Base-by-base conservation (phyloP, 2,329 filamentous ascomycete species). In the Tympanopsis confertula region DNA sequence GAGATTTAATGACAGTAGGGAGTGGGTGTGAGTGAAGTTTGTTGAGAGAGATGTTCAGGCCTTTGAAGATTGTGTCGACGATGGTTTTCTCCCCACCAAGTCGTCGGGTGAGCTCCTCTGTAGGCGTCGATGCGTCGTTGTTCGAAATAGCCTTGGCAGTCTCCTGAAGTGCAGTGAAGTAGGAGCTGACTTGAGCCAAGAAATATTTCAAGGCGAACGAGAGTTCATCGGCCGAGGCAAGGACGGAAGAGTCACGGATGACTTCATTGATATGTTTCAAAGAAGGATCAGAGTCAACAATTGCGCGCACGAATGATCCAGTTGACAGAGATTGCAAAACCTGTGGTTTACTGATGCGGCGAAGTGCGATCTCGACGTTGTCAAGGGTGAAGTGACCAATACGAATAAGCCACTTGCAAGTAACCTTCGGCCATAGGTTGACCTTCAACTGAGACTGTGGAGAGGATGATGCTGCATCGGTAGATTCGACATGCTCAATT, bases 341-440 rank as follows among this genome's bases (percentile, higher is more conserved):
- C 24, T 49, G 48, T n/a, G 52, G 52, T 37, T 52, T 55, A 39
- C 45, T 47, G 19, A 53, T 44, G 7, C 50, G 55, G 20, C 57
- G 53, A 20, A 63, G 46, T 13, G 60, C 59, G 37, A 52, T 52
- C 32, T 62, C 54, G 20, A 66, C 50, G n/a, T 58, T 60, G 36
- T 53, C 53, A 5, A 48, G 39, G 13, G 52, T 59, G 3, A 67
- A 40, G 19, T 61, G 51, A 14, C 61, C 58, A 5, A 54, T 40
- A 12, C 52, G 44, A 35, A 61, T 52, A 12, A 67, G 53, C 61
- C 62, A 66, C 20, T 55, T 42, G 37, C 61, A 59, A 7, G 59
- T 61, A 13, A 44, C 43, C 4, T 47, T 43, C 3, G 61, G 60
- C 49, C 59, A 58, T n/a, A 63, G 42, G 4, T 42, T 46, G 39